Evolutionary conservation across 805 yeast genomes (phyloP).

Genomic region (Lipomyces lipofer): DNA sequence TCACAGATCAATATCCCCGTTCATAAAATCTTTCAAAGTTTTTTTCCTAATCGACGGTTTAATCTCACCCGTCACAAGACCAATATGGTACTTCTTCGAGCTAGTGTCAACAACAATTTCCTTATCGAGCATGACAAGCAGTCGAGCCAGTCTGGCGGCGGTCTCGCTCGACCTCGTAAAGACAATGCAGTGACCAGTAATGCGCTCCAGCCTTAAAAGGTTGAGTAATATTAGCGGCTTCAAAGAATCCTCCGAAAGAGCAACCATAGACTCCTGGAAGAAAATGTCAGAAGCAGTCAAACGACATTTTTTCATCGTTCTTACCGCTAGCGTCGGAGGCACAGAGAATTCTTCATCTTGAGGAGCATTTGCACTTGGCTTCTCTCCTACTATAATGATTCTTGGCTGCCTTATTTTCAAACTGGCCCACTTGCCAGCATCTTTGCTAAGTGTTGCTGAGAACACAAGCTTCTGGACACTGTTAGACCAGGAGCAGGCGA

Average conservation of each 20-base stretch:
- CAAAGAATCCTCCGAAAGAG: slow-evolving; percentile 38
- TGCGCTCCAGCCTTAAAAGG: slow-evolving; percentile 44
- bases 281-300: neutral
- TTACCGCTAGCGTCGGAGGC: slow-evolving; percentile 39
- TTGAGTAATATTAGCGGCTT: slow-evolving; percentile 76
- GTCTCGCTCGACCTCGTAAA: slow-evolving; percentile 83
- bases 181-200: slow-evolving; percentile 50
- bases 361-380: slow-evolving; percentile 14
- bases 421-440: slow-evolving; percentile 79
- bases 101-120: slow-evolving; percentile 29
- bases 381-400: slow-evolving; percentile 67
- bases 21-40: slow-evolving; percentile 59
- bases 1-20: slow-evolving; percentile 51
- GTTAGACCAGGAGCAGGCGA: slow-evolving; percentile 16
- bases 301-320: neutral
- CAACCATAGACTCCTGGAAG: slow-evolving; percentile 40
- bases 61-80: slow-evolving; percentile 44
- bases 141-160: slow-evolving; percentile 71
- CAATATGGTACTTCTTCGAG: slow-evolving; percentile 23
- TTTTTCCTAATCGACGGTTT: slow-evolving; percentile 50
- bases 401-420: slow-evolving; percentile 72
- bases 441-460: slow-evolving; percentile 91
- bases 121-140: slow-evolving; percentile 50
- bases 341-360: slow-evolving; percentile 40
- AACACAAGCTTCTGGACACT: slow-evolving; percentile 67